phyloP scores from a whole-genome alignment of 495 filamentous ascomycete species.

The Trichoderma gamsii region DNA sequence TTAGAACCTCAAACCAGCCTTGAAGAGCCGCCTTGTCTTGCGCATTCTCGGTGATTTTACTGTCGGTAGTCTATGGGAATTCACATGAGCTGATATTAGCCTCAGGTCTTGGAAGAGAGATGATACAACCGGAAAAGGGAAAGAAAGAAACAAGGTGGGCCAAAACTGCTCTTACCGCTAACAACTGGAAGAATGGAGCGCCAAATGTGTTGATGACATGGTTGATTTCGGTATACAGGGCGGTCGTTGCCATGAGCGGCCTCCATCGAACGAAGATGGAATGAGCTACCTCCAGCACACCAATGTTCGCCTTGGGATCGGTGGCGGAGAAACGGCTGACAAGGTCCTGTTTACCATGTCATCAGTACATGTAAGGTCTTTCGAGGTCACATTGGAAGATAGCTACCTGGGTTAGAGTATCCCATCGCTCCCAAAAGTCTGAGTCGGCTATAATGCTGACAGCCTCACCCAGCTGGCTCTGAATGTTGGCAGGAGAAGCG shows the following conservation, averaged over 20 bases:
- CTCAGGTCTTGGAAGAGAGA: neutral
- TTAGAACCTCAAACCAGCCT: constrained; percentile 72
- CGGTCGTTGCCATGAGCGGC: constrained; percentile 85
- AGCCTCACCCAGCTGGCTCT: constrained; percentile 89
- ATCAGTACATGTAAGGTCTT: neutral
- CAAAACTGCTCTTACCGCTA: constrained; percentile 49
- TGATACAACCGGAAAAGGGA: constrained; percentile 7
- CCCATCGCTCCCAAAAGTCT: constrained; percentile 94
- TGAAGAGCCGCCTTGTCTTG: constrained; percentile 65
- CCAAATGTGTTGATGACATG: constrained; percentile 85
- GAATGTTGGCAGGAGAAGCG: constrained; percentile 74
- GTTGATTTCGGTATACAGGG: constrained; percentile 86
- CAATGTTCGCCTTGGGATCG: constrained; percentile 77
- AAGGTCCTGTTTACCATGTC: constrained; percentile 57
- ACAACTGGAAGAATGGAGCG: constrained; percentile 68
- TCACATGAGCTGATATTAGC: constrained; percentile 19
- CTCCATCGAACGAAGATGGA: constrained; percentile 97
- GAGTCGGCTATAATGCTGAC: constrained; percentile 96
- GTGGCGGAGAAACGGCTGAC: constrained; percentile 74
- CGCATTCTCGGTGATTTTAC: constrained; percentile 66
- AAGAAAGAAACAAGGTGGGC: constrained; percentile 14
- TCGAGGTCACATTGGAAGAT: constrained; percentile 21
- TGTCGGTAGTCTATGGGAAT: constrained; percentile 59
- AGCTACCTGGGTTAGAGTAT: constrained; percentile 72
- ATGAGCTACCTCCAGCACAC: constrained; percentile 93